Evolutionary conservation across 2,329 filamentous ascomycete species (phyloP), one percentile per base, ranked within the genome.

Genomic region (Exophiala aquamarina): DNA sequence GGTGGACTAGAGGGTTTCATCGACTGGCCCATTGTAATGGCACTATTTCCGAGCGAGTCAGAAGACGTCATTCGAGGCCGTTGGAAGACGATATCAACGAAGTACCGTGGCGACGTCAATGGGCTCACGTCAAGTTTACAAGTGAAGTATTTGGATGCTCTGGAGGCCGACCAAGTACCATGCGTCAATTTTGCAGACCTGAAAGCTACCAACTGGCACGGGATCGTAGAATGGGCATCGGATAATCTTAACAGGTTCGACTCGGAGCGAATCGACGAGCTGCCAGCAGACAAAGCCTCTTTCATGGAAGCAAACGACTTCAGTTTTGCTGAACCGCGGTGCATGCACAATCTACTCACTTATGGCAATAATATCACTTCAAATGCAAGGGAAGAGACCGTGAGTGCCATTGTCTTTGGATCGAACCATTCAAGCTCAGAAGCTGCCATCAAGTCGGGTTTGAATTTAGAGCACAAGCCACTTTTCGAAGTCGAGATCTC

Each of bases 51-150:
- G 2, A 61, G 65, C 1, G 59, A 67, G 37, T 65, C 70, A 26
- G 52, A 65, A 11, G 54, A 58, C n/a, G 61, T 67, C 19, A 63
- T 76, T 11, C 60, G 66, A 32, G 61, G 65, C 2, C 60, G 64
- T 33, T 74, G 68, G 50, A 67, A 62, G 45, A 54, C 52, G 3
- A 55, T 74, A 15, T 56, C 67, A 14, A 63, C 55, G 31, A 68
- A 61, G 47, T 63, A 70, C 42, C 61, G 67, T 14, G 48, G 68
- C 20, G 66, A 72, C 33, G 60, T 75, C 20, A 59, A 64, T 2
- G 70, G 70, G 47, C 65, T 76, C 61, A 69, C 73, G 43, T 62
- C 62, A 19, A 69, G 74, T 46, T 73, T 77, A 49, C 72, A 74
- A 44, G 65, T 69, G 34, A 64, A 63, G 29, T 75, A 71, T 48